Evolutionary conservation across 345 rosid species (phyloP), one percentile per base, ranked within the genome.

Genomic region (Pistacia vera): DNA sequence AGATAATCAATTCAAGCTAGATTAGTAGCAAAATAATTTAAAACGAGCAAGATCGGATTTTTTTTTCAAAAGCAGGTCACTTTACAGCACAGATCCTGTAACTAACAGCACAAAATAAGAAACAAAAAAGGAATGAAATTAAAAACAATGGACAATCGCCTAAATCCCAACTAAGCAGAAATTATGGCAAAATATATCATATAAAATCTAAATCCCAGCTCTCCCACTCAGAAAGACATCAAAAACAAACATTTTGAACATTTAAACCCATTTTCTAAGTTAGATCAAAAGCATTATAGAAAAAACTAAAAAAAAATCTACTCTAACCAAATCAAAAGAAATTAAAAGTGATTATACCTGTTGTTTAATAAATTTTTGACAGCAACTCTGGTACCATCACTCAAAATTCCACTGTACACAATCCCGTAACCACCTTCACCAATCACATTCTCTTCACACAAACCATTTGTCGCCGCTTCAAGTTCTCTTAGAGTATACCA

Each of bases 371-470:
- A 86, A 74, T 95, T 95, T 83, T 93, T 95, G 73, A 95, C 96
- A 70, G 98, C 99, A 77, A 95, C 85, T 80, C 63, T 88, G 66
- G 97, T 92, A 7, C 96, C 97, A 78, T 95, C 98, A 36, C 78
- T 79, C 66, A 95, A 83, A 79, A 92, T 60, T 28, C 99, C 99
- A 54, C 89, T 64, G 66, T 93, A 95, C 10, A 95, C 99, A 83
- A 95, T 95, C 67, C 99, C 99, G 33, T 93, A 95, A 7, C 99
- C 98, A 58, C 99, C 99, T 91, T 95, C 99, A 16, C 98, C 99
- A 13, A 95, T 89, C 76, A 95, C 98, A 89, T 91, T 93, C 89
- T 89, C 98, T 66, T 83, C 93, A 72, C 96, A 86, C 48, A 95
- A 78, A 3, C 99, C 96, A 81, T 87, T 79, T 0, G 98, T 95